Evolutionary conservation across 2,329 filamentous ascomycete genomes (phyloP).

Genomic region (Aspergillus sp.): DNA sequence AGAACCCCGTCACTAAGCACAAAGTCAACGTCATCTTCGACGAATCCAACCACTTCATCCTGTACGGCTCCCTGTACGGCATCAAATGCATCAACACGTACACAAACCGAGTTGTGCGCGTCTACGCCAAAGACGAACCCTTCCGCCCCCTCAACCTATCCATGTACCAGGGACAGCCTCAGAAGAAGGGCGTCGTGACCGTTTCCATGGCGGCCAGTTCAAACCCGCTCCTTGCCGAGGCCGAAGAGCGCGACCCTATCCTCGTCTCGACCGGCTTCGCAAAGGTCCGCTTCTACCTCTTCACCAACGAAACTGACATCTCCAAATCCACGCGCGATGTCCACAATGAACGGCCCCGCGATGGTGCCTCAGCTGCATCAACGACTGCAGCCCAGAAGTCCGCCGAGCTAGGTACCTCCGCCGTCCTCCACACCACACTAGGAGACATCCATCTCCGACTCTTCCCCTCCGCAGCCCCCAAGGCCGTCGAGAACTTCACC

Average conservation of each 20-base stretch:
- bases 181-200: conserved; percentile 89
- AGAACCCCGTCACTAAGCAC: conserved; percentile 64
- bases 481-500: conserved; percentile 95
- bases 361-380: conserved; percentile 51
- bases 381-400: conserved; percentile 57
- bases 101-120: conserved; percentile 86
- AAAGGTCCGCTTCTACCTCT: conserved; percentile 96
- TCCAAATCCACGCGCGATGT: conserved; percentile 84
- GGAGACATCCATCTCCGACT: conserved; percentile 93
- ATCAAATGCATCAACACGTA: conserved; percentile 95
- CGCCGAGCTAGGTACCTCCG: conserved; percentile 72
- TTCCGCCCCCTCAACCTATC: conserved; percentile 80
- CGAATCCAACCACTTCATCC: conserved; percentile 90
- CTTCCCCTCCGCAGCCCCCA: conserved; percentile 89
- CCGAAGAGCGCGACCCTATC: conserved; percentile 87
- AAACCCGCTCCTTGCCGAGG: conserved; percentile 90
- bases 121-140: conserved; percentile 87
- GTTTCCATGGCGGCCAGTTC: conserved; percentile 95
- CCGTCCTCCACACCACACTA: conserved; percentile 86
- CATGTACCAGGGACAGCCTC: conserved; percentile 91
- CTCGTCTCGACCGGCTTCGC: conserved; percentile 78
- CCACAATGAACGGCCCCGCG: conserved; percentile 87
- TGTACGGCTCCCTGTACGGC: conserved; percentile 90
- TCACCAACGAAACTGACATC: conserved; percentile 83
- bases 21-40: conserved; percentile 90